Evolutionary conservation across 768 basidiomycete genomes (phyloP), one percentile per base, ranked within the genome.

Genomic region (Daedaleopsis nitida): DNA sequence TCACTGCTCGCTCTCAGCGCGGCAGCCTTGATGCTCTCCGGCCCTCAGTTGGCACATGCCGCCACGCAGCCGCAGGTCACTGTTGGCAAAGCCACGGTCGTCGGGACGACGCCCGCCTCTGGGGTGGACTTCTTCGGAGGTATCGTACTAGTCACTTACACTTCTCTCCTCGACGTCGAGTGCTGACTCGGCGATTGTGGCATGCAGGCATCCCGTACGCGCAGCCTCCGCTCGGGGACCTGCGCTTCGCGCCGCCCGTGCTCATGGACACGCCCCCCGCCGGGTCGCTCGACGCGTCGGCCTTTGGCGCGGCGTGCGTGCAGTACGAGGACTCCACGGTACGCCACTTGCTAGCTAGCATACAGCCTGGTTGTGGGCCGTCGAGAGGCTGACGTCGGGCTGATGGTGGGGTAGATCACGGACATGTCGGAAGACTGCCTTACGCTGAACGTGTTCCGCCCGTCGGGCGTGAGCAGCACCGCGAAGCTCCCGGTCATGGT

Each of bases 381-480:
- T n/a, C n/a, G n/a, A n/a, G n/a, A n/a, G n/a, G 27, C 27, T 32
- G 27, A 32, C 7, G 27, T 32, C 27, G 27, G 7, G 27, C 7
- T 32, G 3, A n/a, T n/a, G n/a, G n/a, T 32, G 3, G 27, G 27
- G 11, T 24, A 14, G 54, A 60, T 44, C 9, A 4, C 24, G 54
- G 32, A 17, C 39, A n/a, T 16, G 17, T 77, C 76, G 2, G 83
- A 84, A 65, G 77, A 83, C 62, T 83, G 83, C 61, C 69, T 85
- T 48, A 77, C 69, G 7, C 61, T 84, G 51, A 84, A 84, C 66
- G 69, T 85, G 32, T 77, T 74, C 51, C 71, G 74, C 7, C 83
- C 83, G 0, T 65, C 70, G 1, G 74, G 74, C 9, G 23, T 68
- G 5, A 58, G 63, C 9, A 53, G 62, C 1, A 51, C 43, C 2